Conservation (phyloP, 768 basidiomycete species). For the Tricholoma furcatifolium region DNA sequence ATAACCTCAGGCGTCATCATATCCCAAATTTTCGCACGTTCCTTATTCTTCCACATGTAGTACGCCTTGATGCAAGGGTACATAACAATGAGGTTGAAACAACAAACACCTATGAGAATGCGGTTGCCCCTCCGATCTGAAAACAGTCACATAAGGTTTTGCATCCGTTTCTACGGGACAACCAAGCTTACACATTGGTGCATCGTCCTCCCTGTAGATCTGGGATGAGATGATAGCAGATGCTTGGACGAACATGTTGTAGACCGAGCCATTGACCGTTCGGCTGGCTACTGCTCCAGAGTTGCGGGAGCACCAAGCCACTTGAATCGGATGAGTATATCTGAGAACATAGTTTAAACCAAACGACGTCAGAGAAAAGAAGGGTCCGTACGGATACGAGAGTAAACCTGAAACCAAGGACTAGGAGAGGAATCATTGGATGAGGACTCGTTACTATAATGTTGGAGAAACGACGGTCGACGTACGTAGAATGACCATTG, state of each 20-base stretch:
- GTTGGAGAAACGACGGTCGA: neutral
- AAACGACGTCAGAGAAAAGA: neutral
- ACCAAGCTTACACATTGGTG: slow-evolving; percentile 45
- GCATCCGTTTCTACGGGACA: neutral
- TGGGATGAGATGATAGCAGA: slow-evolving; percentile 45
- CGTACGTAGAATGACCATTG: slow-evolving; percentile 55
- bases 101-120: slow-evolving; percentile 48
- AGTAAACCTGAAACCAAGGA: slow-evolving; percentile 42
- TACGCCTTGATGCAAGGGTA: slow-evolving; percentile 56
- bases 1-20: slow-evolving; percentile 49
- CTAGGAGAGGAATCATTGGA: slow-evolving; percentile 18
- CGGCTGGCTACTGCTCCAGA: slow-evolving; percentile 58
- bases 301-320: slow-evolving; percentile 61
- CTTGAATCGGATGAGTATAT: slow-evolving; percentile 52
- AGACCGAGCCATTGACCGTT: slow-evolving; percentile 58
- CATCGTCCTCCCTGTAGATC: slow-evolving; percentile 58
- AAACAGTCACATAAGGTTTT: neutral
- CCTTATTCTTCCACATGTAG: slow-evolving; percentile 59
- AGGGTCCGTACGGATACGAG: slow-evolving; percentile 37
- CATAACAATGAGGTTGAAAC: slow-evolving; percentile 49
- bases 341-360: slow-evolving; percentile 15
- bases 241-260: slow-evolving; percentile 57
- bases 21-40: slow-evolving; percentile 55
- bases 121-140: slow-evolving; percentile 60
- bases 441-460: neutral